Evolutionary conservation across 179 eudicot species (phyloP), one percentile per base, ranked within the genome.

Genomic region (Silene noctiflora): DNA sequence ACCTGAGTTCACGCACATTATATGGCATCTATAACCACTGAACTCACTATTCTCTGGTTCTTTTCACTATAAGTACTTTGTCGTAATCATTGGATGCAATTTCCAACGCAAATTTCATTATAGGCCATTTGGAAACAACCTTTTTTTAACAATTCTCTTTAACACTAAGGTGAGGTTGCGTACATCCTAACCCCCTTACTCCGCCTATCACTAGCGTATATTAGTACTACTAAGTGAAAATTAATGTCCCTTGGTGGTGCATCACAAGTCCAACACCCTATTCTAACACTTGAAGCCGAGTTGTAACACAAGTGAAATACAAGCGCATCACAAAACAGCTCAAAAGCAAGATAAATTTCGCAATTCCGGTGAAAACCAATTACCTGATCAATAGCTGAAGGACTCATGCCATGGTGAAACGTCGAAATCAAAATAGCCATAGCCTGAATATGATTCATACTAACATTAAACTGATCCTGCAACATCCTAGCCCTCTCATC

Each of bases 401-500:
- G 96, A 73, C 71, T 77, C 84, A 82, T 88, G 67, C 83, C 92
- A 83, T 93, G 98, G 76, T 91, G 90, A 73, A 93, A 93, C 70
- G 92, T 91, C 25, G 92, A 87, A 63, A 93, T 89, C 81, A 91
- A 67, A 67, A 91, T 88, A 44, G 98, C 82, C 94, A 93, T 86
- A 51, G 96, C 96, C 72, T 93, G 96, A 27, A 93, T 77, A 85
- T 93, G 98, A 77, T 93, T 93, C 98, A 93, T 84, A 78, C 96
- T 93, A 29, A 93, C 96, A 87, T 93, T 93, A 68, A 93, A 93
- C 87, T 91, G 98, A 85, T 93, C 98, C 51, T 93, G 96, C 80
- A 93, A 79, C 98, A 93, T 91, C 80, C 98, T 83, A 78, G 98
- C 94, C 75, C 98, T 87, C 83, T 93, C 98, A 87, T 93, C 98